Base-by-base conservation (phyloP, 805 yeast species). In the Kazachstania bromeliacearum region DNA sequence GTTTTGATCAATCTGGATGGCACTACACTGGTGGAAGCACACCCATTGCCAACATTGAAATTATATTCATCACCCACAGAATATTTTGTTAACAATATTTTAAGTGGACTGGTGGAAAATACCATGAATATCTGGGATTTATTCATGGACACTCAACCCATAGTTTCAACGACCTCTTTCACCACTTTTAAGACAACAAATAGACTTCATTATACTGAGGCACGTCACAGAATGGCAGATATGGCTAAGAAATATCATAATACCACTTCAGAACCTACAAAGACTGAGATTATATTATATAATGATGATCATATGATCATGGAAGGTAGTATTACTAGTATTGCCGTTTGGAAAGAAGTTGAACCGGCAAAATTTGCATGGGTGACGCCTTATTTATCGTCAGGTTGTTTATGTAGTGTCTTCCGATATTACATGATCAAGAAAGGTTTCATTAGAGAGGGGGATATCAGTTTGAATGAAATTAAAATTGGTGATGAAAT, bases 321-420 rank as follows among this genome's bases (percentile, higher is more conserved):
- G 59, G 98, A 89, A 57, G 94, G 95, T 0, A 75, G 92, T 2
- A 77, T 85, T 13, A 77, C 92, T 10, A 85, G 81, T 48, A 68
- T 88, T 8, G 96, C 95, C 0, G 59, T 87, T 28, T 51, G 47
- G 27, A 29, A 38, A 3, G 19, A n/a, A 13, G 19, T 15, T 1
- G 14, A 9, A 7, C 50, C 47, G 6, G 51, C 46, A 12, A 34
- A 38, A 3, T 25, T 37, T 1, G 45, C 49, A 9, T 92, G 95
- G 89, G 60, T 77, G 3, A 89, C 97, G 0, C 97, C 98, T 1
- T 62, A 67, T n/a, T 62, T 87, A 21, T 63, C 75, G 1, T 62
- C 75, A 10, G 97, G 97, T 0, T 85, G 95, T 53, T 65, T 89
- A 32, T 78, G 85, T 58, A 96, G 97, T 8, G 85, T 81, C 0